Percentiles rank a stretch among this genome's conserved stretches.
These are phyloP conservation scores for Stephania yunnanensis DNA, from an alignment of 164 flowering plant species.

Conservation along the genomic window DNA sequence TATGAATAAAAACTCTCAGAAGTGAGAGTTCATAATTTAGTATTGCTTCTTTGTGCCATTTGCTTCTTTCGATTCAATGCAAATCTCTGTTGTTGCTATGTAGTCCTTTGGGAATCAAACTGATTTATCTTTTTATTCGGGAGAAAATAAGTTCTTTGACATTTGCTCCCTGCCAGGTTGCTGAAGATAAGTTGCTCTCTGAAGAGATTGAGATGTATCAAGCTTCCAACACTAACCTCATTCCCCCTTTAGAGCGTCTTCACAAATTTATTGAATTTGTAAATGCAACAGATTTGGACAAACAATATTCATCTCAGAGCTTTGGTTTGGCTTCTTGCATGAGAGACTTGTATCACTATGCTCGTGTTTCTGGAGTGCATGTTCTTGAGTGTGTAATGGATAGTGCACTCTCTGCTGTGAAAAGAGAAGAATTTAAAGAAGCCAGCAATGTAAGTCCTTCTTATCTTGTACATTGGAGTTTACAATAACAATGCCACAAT, in stretches of 20 bases:
- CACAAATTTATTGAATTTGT: slow-evolving; percentile 29
- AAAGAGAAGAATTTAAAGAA: slow-evolving; percentile 70
- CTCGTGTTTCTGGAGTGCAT: slow-evolving; percentile 85
- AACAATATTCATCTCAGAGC: slow-evolving; percentile 17
- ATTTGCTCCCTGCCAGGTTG: slow-evolving; percentile 38
- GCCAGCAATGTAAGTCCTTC: slow-evolving; percentile 67
- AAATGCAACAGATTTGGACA: slow-evolving; percentile 21
- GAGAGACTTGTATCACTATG: slow-evolving; percentile 87
- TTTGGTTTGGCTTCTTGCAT: slow-evolving; percentile 45
- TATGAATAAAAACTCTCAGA: not conserved
- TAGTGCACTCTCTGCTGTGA: slow-evolving; percentile 67
- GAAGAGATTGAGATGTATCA: slow-evolving; percentile 56
- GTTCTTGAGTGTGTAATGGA: slow-evolving; percentile 70
- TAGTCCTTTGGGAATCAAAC: not conserved
- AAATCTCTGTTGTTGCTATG: not conserved
- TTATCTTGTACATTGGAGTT: slow-evolving; percentile 7
- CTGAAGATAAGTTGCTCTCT: slow-evolving; percentile 67
- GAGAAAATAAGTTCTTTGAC: not conserved
- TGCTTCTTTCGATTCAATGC: not conserved
- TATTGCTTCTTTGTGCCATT: not conserved
- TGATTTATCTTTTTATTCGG: not conserved
- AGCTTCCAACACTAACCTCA: slow-evolving; percentile 39
- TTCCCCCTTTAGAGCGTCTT: slow-evolving; percentile 69
- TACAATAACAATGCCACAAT: too few species aligned
- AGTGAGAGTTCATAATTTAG: not conserved